Evolutionary conservation across 805 yeast species (phyloP), one percentile per base, ranked within the genome.

Genomic region (Ogataea dorogensis): DNA sequence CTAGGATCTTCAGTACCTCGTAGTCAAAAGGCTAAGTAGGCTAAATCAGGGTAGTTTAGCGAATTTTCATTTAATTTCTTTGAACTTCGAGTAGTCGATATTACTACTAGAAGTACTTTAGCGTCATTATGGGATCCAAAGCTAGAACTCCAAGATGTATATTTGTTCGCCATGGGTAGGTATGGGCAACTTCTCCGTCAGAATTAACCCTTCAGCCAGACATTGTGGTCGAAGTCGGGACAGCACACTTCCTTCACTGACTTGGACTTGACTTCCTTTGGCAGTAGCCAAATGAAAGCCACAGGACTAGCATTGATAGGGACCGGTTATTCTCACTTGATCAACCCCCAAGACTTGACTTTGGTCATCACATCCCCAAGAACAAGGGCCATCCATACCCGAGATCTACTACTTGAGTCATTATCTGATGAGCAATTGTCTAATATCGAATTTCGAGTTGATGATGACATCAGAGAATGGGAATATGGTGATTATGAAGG

Each of bases 401-500:
- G 77, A 33, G 72, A 81, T 12, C 66, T 88, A 42, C 65, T 88
- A 12, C 59, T 83, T 27, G 75, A 71, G 39, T 55, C 65, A 4
- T 53, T 79, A 28, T 67, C 69, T 16, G 69, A 64, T 10, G 67
- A 65, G 17, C 62, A 67, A 12, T 68, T 63, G 41, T 45, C 66
- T 7, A 45, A 59, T 5, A 69, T 80, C 31, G 64, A 70, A 7
- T 51, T 71, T 28, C 61, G 66, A 39, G 70, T 70, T 13, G 81
- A 79, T 44, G 77, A 84, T 31, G 88, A 86, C 51, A 62, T 88
- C 32, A 74, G 93, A 50, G 98, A 91, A 63, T 91, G 97, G 97
- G 94, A 86, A 48, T 91, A 91, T 53, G 98, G 98, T 49, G 93
- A 86, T 54, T 91, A 91, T 59, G 98, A 91, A 67, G 98, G 98